Conservation (phyloP, 306 rosid species). For the Myrica gale region DNA sequence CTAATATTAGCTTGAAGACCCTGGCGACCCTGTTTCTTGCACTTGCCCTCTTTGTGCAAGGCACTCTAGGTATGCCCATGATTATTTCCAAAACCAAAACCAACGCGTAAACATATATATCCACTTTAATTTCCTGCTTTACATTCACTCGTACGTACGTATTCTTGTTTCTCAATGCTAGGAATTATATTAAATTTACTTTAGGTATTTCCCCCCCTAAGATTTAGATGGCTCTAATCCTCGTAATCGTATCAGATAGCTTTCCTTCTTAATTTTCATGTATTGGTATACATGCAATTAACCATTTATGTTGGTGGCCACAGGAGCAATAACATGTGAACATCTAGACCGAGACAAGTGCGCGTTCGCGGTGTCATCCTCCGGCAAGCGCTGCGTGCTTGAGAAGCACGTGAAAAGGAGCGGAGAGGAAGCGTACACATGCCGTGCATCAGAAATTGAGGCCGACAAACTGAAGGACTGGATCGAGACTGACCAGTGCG, state of each 20-base stretch:
- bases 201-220: too few relatives aligned
- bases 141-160: neutral
- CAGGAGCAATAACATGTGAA: conserved; percentile 64
- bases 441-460: conserved; percentile 68
- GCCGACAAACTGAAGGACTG: conserved; percentile 61
- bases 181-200: neutral
- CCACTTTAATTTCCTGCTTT: neutral
- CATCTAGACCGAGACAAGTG: conserved; percentile 48
- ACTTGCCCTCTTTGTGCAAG: conserved; percentile 39
- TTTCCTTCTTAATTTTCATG: too few relatives aligned
- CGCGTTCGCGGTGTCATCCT: conserved; percentile 66
- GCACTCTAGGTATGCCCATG: conserved; percentile 42
- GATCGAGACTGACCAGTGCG: conserved; percentile 59
- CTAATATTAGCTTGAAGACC: conserved; percentile 37
- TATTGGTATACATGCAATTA: too few relatives aligned
- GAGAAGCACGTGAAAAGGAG: conserved; percentile 64
- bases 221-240: too few relatives aligned
- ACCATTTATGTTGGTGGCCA: neutral
- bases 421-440: conserved; percentile 68
- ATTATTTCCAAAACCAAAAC: neutral
- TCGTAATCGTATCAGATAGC: too few relatives aligned
- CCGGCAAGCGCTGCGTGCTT: conserved; percentile 70
- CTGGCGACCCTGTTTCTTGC: conserved; percentile 37
- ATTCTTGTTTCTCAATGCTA: neutral
- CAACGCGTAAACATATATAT: neutral